phyloP scores from a whole-genome alignment of 768 basidiomycete species.

The Boletellus ananas region DNA sequence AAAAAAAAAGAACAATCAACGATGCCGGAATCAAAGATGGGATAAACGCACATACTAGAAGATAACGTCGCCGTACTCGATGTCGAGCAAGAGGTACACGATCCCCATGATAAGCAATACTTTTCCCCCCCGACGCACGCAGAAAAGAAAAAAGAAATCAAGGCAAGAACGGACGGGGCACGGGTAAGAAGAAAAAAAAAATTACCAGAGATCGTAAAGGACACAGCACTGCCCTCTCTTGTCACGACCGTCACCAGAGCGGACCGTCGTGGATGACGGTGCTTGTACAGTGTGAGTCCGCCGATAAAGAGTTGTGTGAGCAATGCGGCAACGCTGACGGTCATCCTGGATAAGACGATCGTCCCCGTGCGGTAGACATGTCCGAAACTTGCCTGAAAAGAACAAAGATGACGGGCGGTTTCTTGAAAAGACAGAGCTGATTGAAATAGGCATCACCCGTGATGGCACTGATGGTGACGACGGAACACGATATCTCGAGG shows the following conservation, averaged over 20 bases:
- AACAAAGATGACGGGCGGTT: background rate
- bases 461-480: background rate
- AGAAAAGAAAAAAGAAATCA: too few species aligned
- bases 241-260: background rate
- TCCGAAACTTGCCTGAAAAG: conserved; percentile 5
- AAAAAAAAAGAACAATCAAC: background rate
- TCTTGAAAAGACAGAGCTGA: conserved; percentile 6
- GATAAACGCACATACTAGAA: conserved; percentile 7
- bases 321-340: background rate
- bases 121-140: background rate
- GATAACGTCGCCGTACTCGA: conserved; percentile 4
- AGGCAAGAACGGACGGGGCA: background rate
- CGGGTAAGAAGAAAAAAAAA: background rate
- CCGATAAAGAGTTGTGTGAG: conserved; percentile 1
- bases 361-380: background rate
- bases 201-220: conserved; percentile 2
- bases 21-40: background rate
- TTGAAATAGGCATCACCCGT: conserved; percentile 1
- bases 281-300: conserved; percentile 4
- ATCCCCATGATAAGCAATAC: conserved; percentile 1
- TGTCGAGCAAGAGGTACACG: conserved; percentile 6
- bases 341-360: background rate
- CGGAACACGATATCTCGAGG: background rate
- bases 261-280: background rate
- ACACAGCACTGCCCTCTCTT: conserved; percentile 2